Conservation (phyloP, 257 asterid genomes). For the Asclepias syriaca region DNA sequence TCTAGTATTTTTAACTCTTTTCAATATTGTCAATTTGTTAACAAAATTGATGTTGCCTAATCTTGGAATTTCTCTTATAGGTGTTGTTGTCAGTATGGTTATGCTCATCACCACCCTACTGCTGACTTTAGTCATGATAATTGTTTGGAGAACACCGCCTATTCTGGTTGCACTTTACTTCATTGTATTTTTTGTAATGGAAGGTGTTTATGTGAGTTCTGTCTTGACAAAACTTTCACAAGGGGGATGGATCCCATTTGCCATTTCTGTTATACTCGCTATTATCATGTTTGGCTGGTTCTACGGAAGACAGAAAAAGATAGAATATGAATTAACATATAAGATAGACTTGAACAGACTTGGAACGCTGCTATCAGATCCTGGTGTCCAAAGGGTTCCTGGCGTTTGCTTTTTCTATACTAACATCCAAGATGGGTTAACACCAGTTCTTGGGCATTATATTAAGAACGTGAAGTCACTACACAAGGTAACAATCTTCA, state of each 20-base stretch:
- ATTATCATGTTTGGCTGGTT: constrained; percentile 38
- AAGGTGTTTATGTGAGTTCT: constrained; percentile 30
- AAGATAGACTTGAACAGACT: constrained; percentile 26
- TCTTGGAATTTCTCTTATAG: constrained; percentile 13
- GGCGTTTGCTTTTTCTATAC: constrained; percentile 35
- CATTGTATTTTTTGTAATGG: constrained; percentile 26
- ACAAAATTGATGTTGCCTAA: not conserved
- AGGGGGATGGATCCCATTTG: constrained; percentile 47
- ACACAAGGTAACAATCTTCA: constrained; percentile 29
- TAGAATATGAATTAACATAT: constrained; percentile 25
- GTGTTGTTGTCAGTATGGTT: constrained; percentile 35
- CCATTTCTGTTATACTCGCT: constrained; percentile 26
- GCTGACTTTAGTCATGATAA: constrained; percentile 34
- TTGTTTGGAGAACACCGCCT: constrained; percentile 29
- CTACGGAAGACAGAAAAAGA: constrained; percentile 33
- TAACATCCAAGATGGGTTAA: constrained; percentile 34
- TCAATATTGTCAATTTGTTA: not conserved
- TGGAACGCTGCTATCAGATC: constrained; percentile 21
- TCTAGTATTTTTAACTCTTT: not conserved
- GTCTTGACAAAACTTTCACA: constrained; percentile 30
- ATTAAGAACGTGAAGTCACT: constrained; percentile 29
- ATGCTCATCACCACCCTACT: constrained; percentile 35
- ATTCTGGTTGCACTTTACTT: constrained; percentile 22
- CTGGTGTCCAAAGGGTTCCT: constrained; percentile 33
- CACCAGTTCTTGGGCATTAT: constrained; percentile 34